Evolutionary conservation across 2,329 filamentous ascomycete species (phyloP).

Genomic region (Cercospora beticola): DNA sequence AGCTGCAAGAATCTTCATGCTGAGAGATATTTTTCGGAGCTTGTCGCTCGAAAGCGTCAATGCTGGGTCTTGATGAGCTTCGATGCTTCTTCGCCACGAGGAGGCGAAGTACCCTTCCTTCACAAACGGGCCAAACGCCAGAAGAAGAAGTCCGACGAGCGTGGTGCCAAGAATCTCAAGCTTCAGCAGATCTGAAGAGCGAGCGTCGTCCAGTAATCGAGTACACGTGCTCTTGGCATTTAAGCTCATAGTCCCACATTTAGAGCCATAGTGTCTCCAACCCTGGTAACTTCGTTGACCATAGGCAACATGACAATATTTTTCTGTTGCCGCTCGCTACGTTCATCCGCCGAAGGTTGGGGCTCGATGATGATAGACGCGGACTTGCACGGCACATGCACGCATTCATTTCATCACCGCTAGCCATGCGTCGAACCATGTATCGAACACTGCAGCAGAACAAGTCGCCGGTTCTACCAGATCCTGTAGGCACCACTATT

Average conservation of each 20-base stretch:
- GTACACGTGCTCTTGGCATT: constrained; percentile 13
- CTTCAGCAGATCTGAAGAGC: neutral
- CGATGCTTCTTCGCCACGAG: neutral
- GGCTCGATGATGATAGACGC: neutral
- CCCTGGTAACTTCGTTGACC: neutral
- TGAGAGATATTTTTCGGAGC: neutral
- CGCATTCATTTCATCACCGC: neutral
- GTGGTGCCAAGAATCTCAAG: constrained; percentile 8
- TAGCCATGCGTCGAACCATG: neutral
- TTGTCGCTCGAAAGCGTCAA: neutral
- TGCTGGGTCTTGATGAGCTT: neutral
- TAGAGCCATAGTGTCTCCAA: neutral
- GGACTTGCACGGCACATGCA: neutral
- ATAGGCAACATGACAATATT: neutral
- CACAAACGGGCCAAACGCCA: constrained; percentile 2
- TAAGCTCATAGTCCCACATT: neutral
- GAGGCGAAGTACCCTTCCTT: neutral
- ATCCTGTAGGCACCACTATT: neutral
- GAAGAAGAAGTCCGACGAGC: constrained; percentile 3
- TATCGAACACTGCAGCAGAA: neutral
- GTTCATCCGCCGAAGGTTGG: neutral
- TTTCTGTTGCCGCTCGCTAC: neutral
- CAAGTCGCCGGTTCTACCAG: neutral
- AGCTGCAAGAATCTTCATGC: neutral
- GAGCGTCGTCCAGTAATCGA: constrained; percentile 1